Evolutionary conservation across 495 filamentous ascomycete species (phyloP).

Genomic region (Lepraria neglecta): DNA sequence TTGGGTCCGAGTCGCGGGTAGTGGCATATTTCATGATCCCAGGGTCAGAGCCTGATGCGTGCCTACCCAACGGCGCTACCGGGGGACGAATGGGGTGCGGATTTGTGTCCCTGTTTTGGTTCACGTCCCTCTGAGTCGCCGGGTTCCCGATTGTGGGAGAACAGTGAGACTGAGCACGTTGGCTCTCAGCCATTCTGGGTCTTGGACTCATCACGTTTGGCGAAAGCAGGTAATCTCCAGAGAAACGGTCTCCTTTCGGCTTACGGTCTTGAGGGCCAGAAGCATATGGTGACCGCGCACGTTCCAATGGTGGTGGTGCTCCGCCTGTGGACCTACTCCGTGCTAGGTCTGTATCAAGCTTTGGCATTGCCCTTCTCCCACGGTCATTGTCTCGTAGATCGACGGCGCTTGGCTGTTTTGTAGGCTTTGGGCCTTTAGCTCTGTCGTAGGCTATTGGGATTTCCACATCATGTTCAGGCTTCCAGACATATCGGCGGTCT

Average conservation of each 20-base stretch:
- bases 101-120: slow-evolving; percentile 6
- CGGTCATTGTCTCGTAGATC: neutral
- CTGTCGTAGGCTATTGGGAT: slow-evolving; percentile 16
- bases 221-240: slow-evolving; percentile 27
- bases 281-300: slow-evolving; percentile 23
- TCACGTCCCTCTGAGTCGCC: neutral
- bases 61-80: slow-evolving; percentile 9
- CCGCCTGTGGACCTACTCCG: slow-evolving; percentile 16
- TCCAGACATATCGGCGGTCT: slow-evolving; percentile 19
- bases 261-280: slow-evolving; percentile 18
- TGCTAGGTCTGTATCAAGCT: slow-evolving; percentile 21
- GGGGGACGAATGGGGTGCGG: slow-evolving; percentile 5
- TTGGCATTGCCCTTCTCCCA: slow-evolving; percentile 12
- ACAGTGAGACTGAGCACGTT: slow-evolving; percentile 9
- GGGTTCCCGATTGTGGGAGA: slow-evolving; percentile 1
- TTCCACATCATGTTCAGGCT: slow-evolving; percentile 14
- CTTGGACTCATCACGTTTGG: slow-evolving; percentile 25
- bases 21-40: neutral
- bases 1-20: neutral
- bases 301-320: slow-evolving; percentile 16
- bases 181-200: neutral
- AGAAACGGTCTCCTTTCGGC: slow-evolving; percentile 13
- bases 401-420: neutral
- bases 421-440: slow-evolving; percentile 9
- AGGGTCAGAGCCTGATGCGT: slow-evolving; percentile 4